These are phyloP conservation scores for Penicillium roqueforti DNA, from an alignment of 495 filamentous ascomycete species.

Conservation along the genomic window DNA sequence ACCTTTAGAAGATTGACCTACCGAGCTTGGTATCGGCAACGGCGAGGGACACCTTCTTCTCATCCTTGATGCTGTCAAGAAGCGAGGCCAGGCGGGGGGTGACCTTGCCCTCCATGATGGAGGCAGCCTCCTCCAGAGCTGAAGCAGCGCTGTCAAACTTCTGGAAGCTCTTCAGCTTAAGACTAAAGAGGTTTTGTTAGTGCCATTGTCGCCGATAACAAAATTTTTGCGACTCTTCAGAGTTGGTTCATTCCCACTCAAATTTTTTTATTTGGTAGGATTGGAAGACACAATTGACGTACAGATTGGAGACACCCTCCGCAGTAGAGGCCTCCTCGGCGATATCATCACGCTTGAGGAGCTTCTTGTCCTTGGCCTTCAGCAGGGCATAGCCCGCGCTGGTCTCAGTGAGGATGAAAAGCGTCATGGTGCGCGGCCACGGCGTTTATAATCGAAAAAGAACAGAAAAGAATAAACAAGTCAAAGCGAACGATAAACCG, in stretches of 20 bases:
- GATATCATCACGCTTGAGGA: slow-evolving; percentile 80
- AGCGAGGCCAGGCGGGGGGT: slow-evolving; percentile 81
- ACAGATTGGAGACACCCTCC: slow-evolving; percentile 85
- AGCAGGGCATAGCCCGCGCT: slow-evolving; percentile 95
- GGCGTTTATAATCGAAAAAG: slow-evolving; percentile 26
- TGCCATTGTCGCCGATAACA: slow-evolving; percentile 16
- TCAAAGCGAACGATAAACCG: slow-evolving; percentile 1
- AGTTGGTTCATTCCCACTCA: slow-evolving; percentile 8
- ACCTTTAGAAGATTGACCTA: slow-evolving; percentile 30
- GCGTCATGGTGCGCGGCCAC: slow-evolving; percentile 56
- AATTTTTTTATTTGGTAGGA: slow-evolving; percentile 1
- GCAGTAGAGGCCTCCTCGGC: slow-evolving; percentile 68
- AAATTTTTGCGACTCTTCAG: slow-evolving; percentile 23
- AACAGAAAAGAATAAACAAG: slow-evolving; percentile 3
- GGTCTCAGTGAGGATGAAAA: slow-evolving; percentile 86
- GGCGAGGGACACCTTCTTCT: slow-evolving; percentile 93
- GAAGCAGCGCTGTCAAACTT: slow-evolving; percentile 89
- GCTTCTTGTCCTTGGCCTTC: slow-evolving; percentile 97
- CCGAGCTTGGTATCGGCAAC: slow-evolving; percentile 94
- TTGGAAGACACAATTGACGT: slow-evolving; percentile 37
- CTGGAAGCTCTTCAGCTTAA: slow-evolving; percentile 93
- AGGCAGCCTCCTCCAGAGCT: slow-evolving; percentile 83
- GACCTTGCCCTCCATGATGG: slow-evolving; percentile 89
- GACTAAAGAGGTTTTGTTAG: slow-evolving; percentile 49
- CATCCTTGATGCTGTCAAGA: slow-evolving; percentile 87